Evolutionary conservation across 225 moss, liverwort and hornwort species (phyloP).

Genomic region (Physcomitrellopsis africana): DNA sequence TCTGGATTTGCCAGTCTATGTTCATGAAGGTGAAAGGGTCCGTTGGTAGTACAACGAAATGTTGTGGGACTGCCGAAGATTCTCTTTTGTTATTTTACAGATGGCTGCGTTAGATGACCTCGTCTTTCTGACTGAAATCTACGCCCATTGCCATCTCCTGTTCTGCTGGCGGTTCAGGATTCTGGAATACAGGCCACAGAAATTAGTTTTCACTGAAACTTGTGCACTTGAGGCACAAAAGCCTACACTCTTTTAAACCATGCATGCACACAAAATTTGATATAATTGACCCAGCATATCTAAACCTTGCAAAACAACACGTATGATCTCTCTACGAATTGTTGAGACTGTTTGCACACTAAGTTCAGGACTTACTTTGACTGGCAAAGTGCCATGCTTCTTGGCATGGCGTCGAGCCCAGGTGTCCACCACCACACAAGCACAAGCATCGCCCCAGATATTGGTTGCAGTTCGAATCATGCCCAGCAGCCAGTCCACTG

Average conservation of each 20-base stretch:
- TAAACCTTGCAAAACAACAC: not conserved
- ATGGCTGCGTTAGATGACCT: constrained; percentile 11
- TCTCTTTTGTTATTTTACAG: not conserved
- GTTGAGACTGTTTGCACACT: not conserved
- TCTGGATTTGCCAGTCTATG: too few relatives aligned
- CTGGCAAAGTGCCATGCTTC: constrained; percentile 51
- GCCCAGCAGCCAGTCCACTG: constrained; percentile 91
- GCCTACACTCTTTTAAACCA: too few relatives aligned
- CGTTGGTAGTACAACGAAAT: too few relatives aligned
- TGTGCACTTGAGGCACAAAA: not conserved
- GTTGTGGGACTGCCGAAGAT: not conserved
- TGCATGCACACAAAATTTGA: not conserved
- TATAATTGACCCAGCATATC: not conserved
- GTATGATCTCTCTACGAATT: not conserved
- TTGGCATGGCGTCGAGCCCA: constrained; percentile 64
- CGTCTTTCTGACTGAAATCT: constrained; percentile 32
- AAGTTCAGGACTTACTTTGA: constrained; percentile 27
- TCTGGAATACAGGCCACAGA: constrained; percentile 31
- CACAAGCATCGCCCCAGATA: constrained; percentile 90
- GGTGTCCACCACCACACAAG: constrained; percentile 77
- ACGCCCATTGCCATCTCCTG: constrained; percentile 24
- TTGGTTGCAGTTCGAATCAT: constrained; percentile 85
- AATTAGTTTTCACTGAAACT: not conserved
- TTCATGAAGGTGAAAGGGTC: too few relatives aligned
- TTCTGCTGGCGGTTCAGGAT: constrained; percentile 26